These are phyloP conservation scores for Alternaria novae-zelandiae DNA, from an alignment of 2,329 filamentous ascomycete genomes.

Conservation along the genomic window DNA sequence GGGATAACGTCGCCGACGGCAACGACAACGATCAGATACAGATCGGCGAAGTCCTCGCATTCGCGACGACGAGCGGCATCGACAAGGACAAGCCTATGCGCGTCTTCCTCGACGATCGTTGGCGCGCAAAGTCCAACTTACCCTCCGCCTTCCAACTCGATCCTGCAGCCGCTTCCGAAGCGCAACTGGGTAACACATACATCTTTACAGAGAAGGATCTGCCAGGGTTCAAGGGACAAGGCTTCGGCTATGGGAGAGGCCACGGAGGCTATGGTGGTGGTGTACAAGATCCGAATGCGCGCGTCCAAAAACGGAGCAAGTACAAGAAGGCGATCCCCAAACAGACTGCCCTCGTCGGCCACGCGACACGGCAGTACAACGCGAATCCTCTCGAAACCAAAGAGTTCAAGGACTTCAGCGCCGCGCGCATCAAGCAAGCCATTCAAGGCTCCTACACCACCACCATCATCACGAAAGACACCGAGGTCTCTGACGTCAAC, in stretches of 20 bases:
- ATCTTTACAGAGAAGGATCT: conserved; percentile 94
- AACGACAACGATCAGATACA: conserved; percentile 48
- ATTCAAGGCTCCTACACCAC: conserved; percentile 46
- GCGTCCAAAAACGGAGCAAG: conserved; percentile 43
- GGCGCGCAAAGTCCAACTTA: conserved; percentile 73
- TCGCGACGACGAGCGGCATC: conserved; percentile 36
- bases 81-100: conserved; percentile 61
- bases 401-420: conserved; percentile 52
- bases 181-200: conserved; percentile 80
- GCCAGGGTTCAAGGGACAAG: conserved; percentile 68
- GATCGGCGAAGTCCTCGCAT: conserved; percentile 44
- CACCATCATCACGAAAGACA: conserved; percentile 39
- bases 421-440: conserved; percentile 53
- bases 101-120: conserved; percentile 68
- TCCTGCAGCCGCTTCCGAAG: conserved; percentile 58
- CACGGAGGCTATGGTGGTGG: conserved; percentile 26
- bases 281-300: conserved; percentile 41
- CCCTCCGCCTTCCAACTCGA: conserved; percentile 89
- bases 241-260: conserved; percentile 30
- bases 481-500: conserved; percentile 32
- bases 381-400: conserved; percentile 55
- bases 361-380: conserved; percentile 64
- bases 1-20: conserved; percentile 42
- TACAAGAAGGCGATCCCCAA: conserved; percentile 48
- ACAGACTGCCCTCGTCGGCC: conserved; percentile 63